Evolutionary conservation across 495 filamentous ascomycete species (phyloP), one percentile per base, ranked within the genome.

Genomic region (Tuber umbilicatum): DNA sequence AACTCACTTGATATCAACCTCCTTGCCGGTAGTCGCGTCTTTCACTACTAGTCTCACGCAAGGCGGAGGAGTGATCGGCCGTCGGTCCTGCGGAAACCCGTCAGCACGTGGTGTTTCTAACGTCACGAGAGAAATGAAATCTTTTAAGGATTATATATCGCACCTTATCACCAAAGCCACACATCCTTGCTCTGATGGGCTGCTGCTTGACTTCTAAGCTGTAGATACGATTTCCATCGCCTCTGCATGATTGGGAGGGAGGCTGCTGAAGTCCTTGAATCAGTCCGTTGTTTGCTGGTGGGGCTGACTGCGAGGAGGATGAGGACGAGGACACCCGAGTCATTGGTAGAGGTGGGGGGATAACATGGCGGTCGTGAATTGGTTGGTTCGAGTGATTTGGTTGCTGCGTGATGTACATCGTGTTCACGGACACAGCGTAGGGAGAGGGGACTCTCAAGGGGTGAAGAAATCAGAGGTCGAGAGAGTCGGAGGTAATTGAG

Each of bases 81-180:
- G 88, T 80, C 95, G 92, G 83, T 99, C 95, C 93, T 97, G 81
- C 72, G 77, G 35, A 78, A 80, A 73, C 64, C 78, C 74, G 72
- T 83, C 75, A 77, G 68, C 77, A 78, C 74, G 74, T 75, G 73
- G 73, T 71, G 67, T 41, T 50, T 70, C 70, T 71, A n/a, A 69
- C 80, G 64, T 79, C 76, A 82, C 67, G 37, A 76, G 72, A 41
- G 70, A 70, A 68, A 70, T 41, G 14, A 14, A 64, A 31, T 60
- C 4, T 27, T 64, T 64, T 64, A 64, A 35, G 69, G 21, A 40
- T 70, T 43, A n/a, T 40, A n/a, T 45, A 38, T 81, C 86, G 47
- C 83, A 97, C 94, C 88, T 99, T 99, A 84, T 99, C 95, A 73
- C 95, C 95, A 86, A 97, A 99, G 2, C 95, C 95, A 86, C 95